phyloP scores from a whole-genome alignment of 352 stramenopile genomes.

The Globisporangium acanthophoron region DNA sequence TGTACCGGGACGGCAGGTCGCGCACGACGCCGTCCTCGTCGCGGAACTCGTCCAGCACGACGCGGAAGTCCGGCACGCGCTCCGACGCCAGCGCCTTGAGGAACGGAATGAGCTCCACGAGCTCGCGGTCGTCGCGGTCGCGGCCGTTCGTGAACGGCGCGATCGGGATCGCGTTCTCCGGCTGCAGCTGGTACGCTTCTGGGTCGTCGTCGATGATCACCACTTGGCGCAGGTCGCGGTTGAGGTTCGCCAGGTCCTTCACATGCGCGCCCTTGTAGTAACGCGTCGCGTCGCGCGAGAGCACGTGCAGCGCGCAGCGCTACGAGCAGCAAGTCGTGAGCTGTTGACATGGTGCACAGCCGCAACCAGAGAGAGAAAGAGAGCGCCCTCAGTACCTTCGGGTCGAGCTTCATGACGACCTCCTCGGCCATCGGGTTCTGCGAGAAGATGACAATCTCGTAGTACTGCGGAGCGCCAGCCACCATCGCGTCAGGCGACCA shows the following conservation, averaged over 20 bases:
- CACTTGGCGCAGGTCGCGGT: conserved; percentile 75
- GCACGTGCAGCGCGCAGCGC: conserved; percentile 73
- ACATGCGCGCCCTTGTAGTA: conserved; percentile 82
- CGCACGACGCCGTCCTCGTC: conserved; percentile 77
- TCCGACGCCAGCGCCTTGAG: conserved; percentile 77
- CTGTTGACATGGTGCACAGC: not conserved
- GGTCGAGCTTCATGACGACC: conserved; percentile 74
- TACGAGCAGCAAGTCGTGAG: conserved; percentile 3
- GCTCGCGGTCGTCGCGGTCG: conserved; percentile 71
- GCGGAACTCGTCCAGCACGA: conserved; percentile 71
- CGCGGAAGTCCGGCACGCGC: conserved; percentile 69
- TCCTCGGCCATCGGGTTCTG: conserved; percentile 81
- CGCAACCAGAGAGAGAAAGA: not conserved
- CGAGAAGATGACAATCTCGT: conserved; percentile 87
- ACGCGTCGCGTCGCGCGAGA: conserved; percentile 77
- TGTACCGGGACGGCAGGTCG: conserved; percentile 73
- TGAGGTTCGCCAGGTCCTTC: conserved; percentile 78
- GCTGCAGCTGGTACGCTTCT: conserved; percentile 74
- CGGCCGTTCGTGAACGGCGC: conserved; percentile 73
- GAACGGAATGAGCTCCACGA: conserved; percentile 83
- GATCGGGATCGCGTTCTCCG: conserved; percentile 79
- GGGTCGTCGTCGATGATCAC: conserved; percentile 85
- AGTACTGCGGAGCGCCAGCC: conserved; percentile 36
- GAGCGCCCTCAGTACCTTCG: conserved; percentile 32
- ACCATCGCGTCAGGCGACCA: too few species aligned